Evolutionary conservation across 495 filamentous ascomycete species (phyloP).

Genomic region (Lindgomyces ingoldianus): DNA sequence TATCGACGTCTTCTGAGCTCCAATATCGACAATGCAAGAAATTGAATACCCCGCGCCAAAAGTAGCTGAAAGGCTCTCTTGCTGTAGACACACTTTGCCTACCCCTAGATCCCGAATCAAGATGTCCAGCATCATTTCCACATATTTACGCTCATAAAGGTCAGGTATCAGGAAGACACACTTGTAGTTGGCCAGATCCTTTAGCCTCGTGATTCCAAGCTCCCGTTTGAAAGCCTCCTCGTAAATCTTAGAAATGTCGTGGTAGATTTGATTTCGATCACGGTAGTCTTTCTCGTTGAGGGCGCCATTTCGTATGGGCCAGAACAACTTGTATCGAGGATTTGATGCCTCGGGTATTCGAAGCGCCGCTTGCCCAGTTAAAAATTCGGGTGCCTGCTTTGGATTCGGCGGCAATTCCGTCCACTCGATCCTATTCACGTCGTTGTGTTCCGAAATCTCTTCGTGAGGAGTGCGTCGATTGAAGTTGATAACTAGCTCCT

Average conservation of each 20-base stretch:
- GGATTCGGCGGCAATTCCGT: slow-evolving; percentile 70
- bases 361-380: slow-evolving; percentile 78
- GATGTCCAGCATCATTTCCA: slow-evolving; percentile 78
- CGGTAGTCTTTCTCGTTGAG: slow-evolving; percentile 88
- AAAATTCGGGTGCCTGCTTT: slow-evolving; percentile 64
- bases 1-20: slow-evolving; percentile 96
- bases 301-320: slow-evolving; percentile 84
- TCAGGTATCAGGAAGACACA: slow-evolving; percentile 96
- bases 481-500: slow-evolving; percentile 89
- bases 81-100: slow-evolving; percentile 84
- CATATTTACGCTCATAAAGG: slow-evolving; percentile 90
- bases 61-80: slow-evolving; percentile 90
- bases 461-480: slow-evolving; percentile 81
- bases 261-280: slow-evolving; percentile 70
- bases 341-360: slow-evolving; percentile 87
- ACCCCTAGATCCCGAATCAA: slow-evolving; percentile 87
- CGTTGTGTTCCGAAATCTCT: slow-evolving; percentile 88
- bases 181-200: slow-evolving; percentile 84
- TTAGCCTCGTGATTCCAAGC: slow-evolving; percentile 71
- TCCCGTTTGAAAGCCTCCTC: slow-evolving; percentile 84
- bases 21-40: slow-evolving; percentile 93
- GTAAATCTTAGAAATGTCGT: slow-evolving; percentile 83
- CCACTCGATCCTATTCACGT: slow-evolving; percentile 90
- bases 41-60: slow-evolving; percentile 95
- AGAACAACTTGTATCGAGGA: slow-evolving; percentile 86